These are phyloP conservation scores for Neurospora sp. DNA, from an alignment of 495 filamentous ascomycete species.

Conservation along the genomic window DNA sequence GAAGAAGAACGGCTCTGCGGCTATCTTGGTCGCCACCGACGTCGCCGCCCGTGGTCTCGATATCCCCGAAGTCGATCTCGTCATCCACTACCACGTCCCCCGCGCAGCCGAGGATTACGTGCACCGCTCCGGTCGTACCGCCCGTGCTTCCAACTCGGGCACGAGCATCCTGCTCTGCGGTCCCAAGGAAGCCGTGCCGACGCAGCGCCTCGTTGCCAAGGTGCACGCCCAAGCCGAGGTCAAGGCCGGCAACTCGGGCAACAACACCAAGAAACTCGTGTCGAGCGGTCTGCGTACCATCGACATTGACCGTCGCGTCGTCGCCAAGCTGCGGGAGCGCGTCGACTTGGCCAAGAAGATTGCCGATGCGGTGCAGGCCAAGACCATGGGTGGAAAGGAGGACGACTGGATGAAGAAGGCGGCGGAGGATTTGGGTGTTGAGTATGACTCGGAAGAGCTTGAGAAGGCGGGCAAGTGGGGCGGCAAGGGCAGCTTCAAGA, in stretches of 20 bases:
- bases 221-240: constrained; percentile 51
- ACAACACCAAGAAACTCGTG: constrained; percentile 40
- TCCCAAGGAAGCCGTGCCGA: constrained; percentile 80
- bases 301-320: constrained; percentile 71
- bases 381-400: constrained; percentile 73
- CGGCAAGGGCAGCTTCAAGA: constrained; percentile 57
- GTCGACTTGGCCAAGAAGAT: constrained; percentile 71
- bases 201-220: constrained; percentile 74
- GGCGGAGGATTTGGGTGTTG: constrained; percentile 88
- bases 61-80: constrained; percentile 75
- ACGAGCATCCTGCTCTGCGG: constrained; percentile 79
- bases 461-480: constrained; percentile 49
- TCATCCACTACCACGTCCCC: constrained; percentile 93
- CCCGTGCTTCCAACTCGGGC: constrained; percentile 67
- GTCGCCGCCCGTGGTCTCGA: constrained; percentile 95
- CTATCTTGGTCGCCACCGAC: constrained; percentile 80
- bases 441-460: constrained; percentile 83
- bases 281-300: constrained; percentile 42
- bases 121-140: constrained; percentile 90
- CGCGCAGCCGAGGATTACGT: constrained; percentile 88
- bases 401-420: constrained; percentile 76
- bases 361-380: constrained; percentile 70
- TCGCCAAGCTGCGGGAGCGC: constrained; percentile 63
- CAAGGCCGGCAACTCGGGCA: constrained; percentile 37
- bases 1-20: constrained; percentile 36